Percentiles rank a stretch among this genome's conserved stretches.
Evolutionary conservation across 768 basidiomycete genomes (phyloP).

Genomic region (Tricholoma sp.): DNA sequence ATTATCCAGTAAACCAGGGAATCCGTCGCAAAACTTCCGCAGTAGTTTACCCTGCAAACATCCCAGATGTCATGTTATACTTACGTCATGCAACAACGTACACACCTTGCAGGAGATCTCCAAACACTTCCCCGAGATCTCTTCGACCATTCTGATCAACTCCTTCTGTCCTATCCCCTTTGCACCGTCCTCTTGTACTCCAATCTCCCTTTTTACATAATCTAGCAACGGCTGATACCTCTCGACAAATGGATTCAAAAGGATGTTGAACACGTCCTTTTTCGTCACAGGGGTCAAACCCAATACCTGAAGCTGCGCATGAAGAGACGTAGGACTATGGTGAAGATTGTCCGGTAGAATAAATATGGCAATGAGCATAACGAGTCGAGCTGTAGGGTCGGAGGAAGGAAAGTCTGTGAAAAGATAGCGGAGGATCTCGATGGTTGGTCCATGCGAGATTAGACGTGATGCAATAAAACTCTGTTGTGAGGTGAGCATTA

Average conservation of each 20-base stretch:
- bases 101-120: slow-evolving; percentile 56
- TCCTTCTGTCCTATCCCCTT: slow-evolving; percentile 41
- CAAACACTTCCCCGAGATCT: slow-evolving; percentile 56
- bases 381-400: slow-evolving; percentile 58
- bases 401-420: slow-evolving; percentile 62
- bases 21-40: slow-evolving; percentile 46
- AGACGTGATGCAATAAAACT: slow-evolving; percentile 68
- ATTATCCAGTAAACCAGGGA: slow-evolving; percentile 34
- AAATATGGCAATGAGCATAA: slow-evolving; percentile 70
- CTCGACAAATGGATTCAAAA: slow-evolving; percentile 69
- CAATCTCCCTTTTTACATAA: slow-evolving; percentile 38
- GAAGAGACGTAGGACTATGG: slow-evolving; percentile 29
- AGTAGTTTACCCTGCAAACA: slow-evolving; percentile 58
- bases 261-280: slow-evolving; percentile 56
- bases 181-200: slow-evolving; percentile 24
- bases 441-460: slow-evolving; percentile 44
- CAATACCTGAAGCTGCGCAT: slow-evolving; percentile 49
- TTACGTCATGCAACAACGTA: not conserved
- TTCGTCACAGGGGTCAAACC: slow-evolving; percentile 51
- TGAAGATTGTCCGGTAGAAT: slow-evolving; percentile 32
- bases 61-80: not conserved
- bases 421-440: slow-evolving; percentile 53
- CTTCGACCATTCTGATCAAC: slow-evolving; percentile 43
- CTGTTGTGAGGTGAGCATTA: slow-evolving; percentile 28
- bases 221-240: slow-evolving; percentile 45